phyloP scores from a whole-genome alignment of 441 rosid species.

The Jatropha multifida region DNA sequence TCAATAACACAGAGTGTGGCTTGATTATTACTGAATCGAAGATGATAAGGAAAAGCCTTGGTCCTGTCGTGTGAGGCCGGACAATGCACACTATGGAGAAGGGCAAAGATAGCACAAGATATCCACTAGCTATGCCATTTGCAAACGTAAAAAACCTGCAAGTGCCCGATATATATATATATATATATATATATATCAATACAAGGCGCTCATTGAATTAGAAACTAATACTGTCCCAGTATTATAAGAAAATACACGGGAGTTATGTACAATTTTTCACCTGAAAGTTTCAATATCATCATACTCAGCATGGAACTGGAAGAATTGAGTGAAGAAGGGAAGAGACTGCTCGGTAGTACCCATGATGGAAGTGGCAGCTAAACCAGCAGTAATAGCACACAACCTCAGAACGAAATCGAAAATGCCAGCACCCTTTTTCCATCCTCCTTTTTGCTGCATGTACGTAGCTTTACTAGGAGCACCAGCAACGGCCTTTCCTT shows the following conservation, averaged over 20 bases:
- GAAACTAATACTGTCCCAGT: too few relatives aligned
- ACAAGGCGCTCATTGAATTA: too few relatives aligned
- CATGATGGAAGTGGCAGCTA: conserved; percentile 66
- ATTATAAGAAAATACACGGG: background rate
- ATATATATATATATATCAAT: too few relatives aligned
- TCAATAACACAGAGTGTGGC: background rate
- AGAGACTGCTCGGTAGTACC: conserved; percentile 60
- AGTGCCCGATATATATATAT: background rate
- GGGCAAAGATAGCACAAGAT: conserved; percentile 70
- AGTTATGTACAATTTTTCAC: conserved; percentile 28
- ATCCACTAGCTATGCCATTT: conserved; percentile 51
- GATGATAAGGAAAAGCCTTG: conserved; percentile 58
- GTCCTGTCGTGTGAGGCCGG: conserved; percentile 52
- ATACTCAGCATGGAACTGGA: conserved; percentile 77
- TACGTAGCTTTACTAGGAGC: conserved; percentile 27
- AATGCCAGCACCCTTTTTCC: conserved; percentile 59
- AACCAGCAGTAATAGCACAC: conserved; percentile 50
- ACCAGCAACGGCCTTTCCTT: conserved; percentile 47
- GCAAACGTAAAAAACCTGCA: conserved; percentile 69
- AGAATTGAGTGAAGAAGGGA: conserved; percentile 89
- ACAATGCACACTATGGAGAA: conserved; percentile 70
- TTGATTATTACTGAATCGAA: conserved; percentile 46
- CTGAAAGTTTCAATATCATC: conserved; percentile 54
- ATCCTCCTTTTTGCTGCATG: conserved; percentile 27
- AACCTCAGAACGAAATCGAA: conserved; percentile 63